A percentile compares a stretch with the other conserved stretches of the same genome.
Evolutionary conservation across 129 eudicot genomes (phyloP).

Genomic region (Scalesia atractyloides): DNA sequence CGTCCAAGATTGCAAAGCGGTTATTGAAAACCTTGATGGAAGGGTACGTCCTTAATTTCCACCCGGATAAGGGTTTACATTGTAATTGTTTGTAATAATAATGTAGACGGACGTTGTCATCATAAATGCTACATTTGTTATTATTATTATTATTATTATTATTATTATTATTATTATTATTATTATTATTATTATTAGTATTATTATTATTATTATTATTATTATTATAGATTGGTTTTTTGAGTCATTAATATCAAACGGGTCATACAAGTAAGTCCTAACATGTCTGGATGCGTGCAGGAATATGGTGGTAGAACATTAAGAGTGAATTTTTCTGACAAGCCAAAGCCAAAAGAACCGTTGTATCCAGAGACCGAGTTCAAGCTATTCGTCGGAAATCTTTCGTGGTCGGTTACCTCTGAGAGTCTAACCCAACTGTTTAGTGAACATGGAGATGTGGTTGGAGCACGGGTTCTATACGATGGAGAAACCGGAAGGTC

Average conservation of each 20-base stretch:
- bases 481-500: conserved; percentile 96
- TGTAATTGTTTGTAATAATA: no score
- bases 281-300: conserved; percentile 38
- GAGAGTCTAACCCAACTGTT: conserved; percentile 66
- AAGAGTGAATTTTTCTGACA: conserved; percentile 84
- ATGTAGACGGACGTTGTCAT: no score
- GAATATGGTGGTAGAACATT: conserved; percentile 81
- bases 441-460: conserved; percentile 70
- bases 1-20: conserved; percentile 67
- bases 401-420: conserved; percentile 83
- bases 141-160: no score
- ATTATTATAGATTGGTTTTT: neutral
- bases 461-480: conserved; percentile 83
- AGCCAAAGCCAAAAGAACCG: conserved; percentile 77
- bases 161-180: no score
- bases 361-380: conserved; percentile 83
- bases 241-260: neutral
- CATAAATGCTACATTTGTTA: no score
- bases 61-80: no score
- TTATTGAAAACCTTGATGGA: conserved; percentile 89
- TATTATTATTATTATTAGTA: no score
- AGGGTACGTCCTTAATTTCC: conserved; percentile 42
- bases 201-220: no score
- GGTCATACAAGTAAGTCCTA: no score
- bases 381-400: conserved; percentile 86